These are phyloP conservation scores for Colletotrichum viniferum DNA, from an alignment of 2,329 filamentous ascomycete species.

Conservation along the genomic window DNA sequence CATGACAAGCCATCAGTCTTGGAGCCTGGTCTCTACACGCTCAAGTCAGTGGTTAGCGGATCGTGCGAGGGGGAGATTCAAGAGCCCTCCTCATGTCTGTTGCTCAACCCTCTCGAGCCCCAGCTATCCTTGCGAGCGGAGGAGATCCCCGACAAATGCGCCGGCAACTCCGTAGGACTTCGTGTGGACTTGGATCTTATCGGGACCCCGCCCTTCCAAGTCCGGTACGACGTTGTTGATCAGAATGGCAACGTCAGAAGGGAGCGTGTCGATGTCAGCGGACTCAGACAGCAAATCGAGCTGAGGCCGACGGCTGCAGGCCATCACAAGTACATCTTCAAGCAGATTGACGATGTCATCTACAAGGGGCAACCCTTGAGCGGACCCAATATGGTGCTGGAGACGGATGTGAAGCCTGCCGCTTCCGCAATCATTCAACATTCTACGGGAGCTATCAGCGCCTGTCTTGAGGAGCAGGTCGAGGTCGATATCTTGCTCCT, in stretches of 20 bases:
- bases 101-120: conserved; percentile 91
- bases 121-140: conserved; percentile 75
- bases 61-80: conserved; percentile 87
- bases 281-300: conserved; percentile 82
- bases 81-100: conserved; percentile 90
- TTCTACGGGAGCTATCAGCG: conserved; percentile 59
- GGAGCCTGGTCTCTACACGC: conserved; percentile 83
- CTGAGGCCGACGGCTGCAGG: conserved; percentile 83
- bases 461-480: conserved; percentile 84
- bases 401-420: conserved; percentile 92
- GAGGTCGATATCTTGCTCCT: conserved; percentile 75
- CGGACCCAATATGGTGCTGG: conserved; percentile 67
- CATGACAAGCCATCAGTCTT: conserved; percentile 71
- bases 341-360: conserved; percentile 79
- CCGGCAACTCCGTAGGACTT: conserved; percentile 89
- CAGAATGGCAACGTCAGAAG: conserved; percentile 55
- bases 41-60: conserved; percentile 79
- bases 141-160: conserved; percentile 92
- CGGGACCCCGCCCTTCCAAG: conserved; percentile 88
- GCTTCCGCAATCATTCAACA: conserved; percentile 77
- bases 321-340: conserved; percentile 85
- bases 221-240: conserved; percentile 76
- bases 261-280: conserved; percentile 52
- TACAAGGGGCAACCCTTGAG: conserved; percentile 72
- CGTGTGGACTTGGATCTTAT: conserved; percentile 88